Conservation (phyloP, 331 rosid species). For the Stylosanthes scabra region DNA sequence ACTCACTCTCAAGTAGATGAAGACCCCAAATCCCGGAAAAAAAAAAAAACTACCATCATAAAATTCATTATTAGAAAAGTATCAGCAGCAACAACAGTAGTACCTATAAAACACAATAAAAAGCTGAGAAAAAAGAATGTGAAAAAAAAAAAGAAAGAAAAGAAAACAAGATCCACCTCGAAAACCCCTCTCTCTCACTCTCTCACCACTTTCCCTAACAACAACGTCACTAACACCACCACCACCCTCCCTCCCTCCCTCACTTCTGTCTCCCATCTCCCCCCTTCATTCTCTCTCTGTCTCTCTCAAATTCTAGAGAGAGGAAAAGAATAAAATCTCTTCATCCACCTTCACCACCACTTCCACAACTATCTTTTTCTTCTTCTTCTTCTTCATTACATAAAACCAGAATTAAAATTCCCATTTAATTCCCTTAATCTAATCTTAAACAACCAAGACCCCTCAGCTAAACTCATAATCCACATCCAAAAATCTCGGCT, state of each 20-base stretch:
- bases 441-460: neutral
- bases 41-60: slow-evolving; percentile 14
- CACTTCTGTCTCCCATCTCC: slow-evolving; percentile 12
- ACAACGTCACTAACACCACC: slow-evolving; percentile 21
- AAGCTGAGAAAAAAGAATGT: slow-evolving; percentile 52
- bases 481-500: neutral
- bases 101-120: slow-evolving; percentile 33
- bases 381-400: neutral
- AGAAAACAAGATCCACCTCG: slow-evolving; percentile 97
- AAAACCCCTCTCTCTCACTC: slow-evolving; percentile 70
- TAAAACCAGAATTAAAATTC: neutral
- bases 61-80: slow-evolving; percentile 39
- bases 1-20: slow-evolving; percentile 48
- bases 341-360: too few species aligned
- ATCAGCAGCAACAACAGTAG: slow-evolving; percentile 29
- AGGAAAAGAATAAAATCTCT: slow-evolving; percentile 34
- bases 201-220: slow-evolving; percentile 6
- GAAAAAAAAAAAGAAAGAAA: slow-evolving; percentile 34
- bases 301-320: slow-evolving; percentile 22
- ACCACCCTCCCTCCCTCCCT: neutral
- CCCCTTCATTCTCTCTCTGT: neutral
- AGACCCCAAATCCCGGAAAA: slow-evolving; percentile 60
- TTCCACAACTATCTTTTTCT: neutral
- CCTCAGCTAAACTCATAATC: slow-evolving; percentile 11
- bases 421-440: neutral